Conservation (phyloP, 768 basidiomycete species). For the Mycena galericulata region DNA sequence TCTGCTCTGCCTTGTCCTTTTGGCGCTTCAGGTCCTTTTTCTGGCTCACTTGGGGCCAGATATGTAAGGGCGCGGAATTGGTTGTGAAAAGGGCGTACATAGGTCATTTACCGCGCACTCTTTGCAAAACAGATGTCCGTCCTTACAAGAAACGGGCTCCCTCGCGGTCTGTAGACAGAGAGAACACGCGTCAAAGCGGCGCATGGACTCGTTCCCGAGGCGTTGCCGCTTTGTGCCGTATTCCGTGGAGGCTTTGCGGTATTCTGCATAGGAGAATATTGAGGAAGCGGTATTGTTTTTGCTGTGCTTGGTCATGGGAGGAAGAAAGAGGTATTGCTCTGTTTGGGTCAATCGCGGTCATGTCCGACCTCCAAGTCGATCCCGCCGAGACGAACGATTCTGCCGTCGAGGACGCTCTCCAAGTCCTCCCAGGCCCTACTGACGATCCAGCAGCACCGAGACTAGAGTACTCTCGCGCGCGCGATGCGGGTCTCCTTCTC, state of each 20-base stretch:
- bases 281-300: slow-evolving; percentile 93
- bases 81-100: slow-evolving; percentile 57
- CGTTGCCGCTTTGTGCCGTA: slow-evolving; percentile 54
- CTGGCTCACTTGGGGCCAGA: slow-evolving; percentile 73
- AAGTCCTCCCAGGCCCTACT: not conserved
- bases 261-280: slow-evolving; percentile 91
- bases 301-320: slow-evolving; percentile 85
- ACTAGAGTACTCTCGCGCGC: slow-evolving; percentile 7
- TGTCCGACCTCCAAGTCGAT: not conserved
- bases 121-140: slow-evolving; percentile 96
- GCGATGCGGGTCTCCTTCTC: slow-evolving; percentile 28
- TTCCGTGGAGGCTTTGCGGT: slow-evolving; percentile 59
- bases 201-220: slow-evolving; percentile 93
- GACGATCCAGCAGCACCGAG: not conserved
- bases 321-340: not conserved
- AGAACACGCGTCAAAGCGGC: slow-evolving; percentile 90
- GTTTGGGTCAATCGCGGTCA: not conserved
- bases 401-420: not conserved
- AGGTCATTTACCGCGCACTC: slow-evolving; percentile 93
- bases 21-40: slow-evolving; percentile 95
- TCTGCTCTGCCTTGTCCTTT: slow-evolving; percentile 78
- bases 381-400: not conserved
- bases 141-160: slow-evolving; percentile 84
- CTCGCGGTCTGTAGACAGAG: slow-evolving; percentile 88
- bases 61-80: slow-evolving; percentile 26